These are phyloP conservation scores for Apiotrichum sp. DNA, from an alignment of 1,284 basidiomycete species.

Conservation along the genomic window DNA sequence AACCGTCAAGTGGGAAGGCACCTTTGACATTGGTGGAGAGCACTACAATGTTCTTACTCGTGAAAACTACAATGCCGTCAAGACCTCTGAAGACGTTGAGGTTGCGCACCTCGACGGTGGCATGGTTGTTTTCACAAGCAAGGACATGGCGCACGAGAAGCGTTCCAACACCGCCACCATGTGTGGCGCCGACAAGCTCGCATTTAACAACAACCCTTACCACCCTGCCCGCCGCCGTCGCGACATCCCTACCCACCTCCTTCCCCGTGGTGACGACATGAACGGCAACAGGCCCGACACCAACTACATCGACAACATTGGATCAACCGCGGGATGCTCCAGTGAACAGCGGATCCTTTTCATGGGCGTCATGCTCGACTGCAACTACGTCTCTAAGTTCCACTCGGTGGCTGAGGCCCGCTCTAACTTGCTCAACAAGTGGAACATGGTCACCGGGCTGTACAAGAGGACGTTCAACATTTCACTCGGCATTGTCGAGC, in stretches of 20 bases:
- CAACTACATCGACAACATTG: conserved; percentile 66
- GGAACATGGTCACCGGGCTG: conserved; percentile 61
- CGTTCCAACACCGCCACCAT: conserved; percentile 14
- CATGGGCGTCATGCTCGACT: conserved; percentile 78
- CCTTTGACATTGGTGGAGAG: conserved; percentile 64
- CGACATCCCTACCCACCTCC: not conserved
- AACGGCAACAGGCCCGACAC: conserved; percentile 18
- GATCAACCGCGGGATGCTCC: conserved; percentile 66
- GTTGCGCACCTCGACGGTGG: conserved; percentile 51
- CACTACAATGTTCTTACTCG: conserved; percentile 68
- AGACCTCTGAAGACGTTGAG: conserved; percentile 55
- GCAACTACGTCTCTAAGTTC: conserved; percentile 64
- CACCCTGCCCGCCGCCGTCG: conserved; percentile 51
- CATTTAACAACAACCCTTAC: conserved; percentile 59
- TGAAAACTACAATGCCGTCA: conserved; percentile 61
- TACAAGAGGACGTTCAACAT: conserved; percentile 81
- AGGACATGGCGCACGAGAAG: conserved; percentile 46
- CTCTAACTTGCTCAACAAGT: conserved; percentile 66
- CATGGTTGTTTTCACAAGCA: conserved; percentile 59
- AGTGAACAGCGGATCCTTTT: conserved; percentile 65
- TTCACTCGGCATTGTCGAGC: conserved; percentile 73
- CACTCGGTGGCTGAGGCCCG: conserved; percentile 61
- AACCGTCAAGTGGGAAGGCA: conserved; percentile 65
- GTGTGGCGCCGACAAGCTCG: conserved; percentile 65
- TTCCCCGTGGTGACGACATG: conserved; percentile 26